A percentile compares a stretch with the other conserved stretches of the same genome.
Conservation (phyloP, 1,139 yeast species). For the Kazachstania sp. region DNA sequence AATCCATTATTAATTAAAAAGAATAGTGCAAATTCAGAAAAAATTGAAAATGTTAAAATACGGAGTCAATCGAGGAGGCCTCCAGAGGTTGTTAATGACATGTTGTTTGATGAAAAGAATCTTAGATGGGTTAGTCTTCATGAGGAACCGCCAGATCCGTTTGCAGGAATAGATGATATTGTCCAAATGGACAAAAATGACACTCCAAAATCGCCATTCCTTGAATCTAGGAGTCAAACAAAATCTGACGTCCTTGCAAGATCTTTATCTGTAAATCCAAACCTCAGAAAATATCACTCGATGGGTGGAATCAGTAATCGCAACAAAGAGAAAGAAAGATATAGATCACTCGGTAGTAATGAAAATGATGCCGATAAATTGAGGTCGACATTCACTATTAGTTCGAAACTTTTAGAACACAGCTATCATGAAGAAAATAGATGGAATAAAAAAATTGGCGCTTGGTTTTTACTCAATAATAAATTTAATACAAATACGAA, state of each 20-base stretch:
- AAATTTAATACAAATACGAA: slow-evolving; percentile 9
- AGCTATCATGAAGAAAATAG: slow-evolving; percentile 30
- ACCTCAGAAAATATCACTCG: slow-evolving; percentile 18
- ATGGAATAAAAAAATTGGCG: slow-evolving; percentile 28
- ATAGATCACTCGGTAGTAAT: slow-evolving; percentile 1
- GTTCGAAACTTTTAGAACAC: slow-evolving; percentile 22
- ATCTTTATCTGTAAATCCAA: not conserved
- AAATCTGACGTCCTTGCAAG: slow-evolving; percentile 6
- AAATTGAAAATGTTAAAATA: slow-evolving; percentile 6
- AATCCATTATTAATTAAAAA: slow-evolving; percentile 18
- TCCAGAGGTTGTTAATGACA: slow-evolving; percentile 36
- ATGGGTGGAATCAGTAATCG: slow-evolving; percentile 4
- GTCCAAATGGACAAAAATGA: slow-evolving; percentile 6
- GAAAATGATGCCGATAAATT: not conserved
- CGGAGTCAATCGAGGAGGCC: slow-evolving; percentile 9
- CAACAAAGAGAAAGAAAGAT: not conserved
- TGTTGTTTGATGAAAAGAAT: slow-evolving; percentile 50
- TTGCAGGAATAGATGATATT: slow-evolving; percentile 30
- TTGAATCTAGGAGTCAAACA: slow-evolving; percentile 20
- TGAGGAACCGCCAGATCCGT: slow-evolving; percentile 35
- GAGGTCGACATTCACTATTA: slow-evolving; percentile 18
- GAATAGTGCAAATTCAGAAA: not conserved
- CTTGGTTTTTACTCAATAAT: slow-evolving; percentile 24
- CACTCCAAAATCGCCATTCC: slow-evolving; percentile 15
- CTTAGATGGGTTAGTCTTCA: slow-evolving; percentile 41